Evolutionary conservation across 202 grass and related monocot species (phyloP).

Genomic region (Zoysia matrella): DNA sequence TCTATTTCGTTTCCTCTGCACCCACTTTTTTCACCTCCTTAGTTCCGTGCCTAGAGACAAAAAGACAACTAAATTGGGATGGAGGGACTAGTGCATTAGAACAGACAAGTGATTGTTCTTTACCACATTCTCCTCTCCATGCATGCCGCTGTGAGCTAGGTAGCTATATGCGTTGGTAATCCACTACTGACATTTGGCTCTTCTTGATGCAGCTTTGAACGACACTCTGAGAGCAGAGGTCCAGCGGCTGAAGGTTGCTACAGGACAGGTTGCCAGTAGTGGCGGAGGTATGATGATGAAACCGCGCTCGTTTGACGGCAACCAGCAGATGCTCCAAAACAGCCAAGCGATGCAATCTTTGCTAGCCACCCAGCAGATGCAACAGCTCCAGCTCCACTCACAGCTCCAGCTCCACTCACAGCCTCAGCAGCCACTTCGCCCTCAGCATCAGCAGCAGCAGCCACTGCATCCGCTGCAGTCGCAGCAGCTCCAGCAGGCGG

Average conservation of each 20-base stretch:
- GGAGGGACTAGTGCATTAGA: no score
- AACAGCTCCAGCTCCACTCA: no score
- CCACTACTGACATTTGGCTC: constrained; percentile 7
- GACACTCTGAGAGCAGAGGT: constrained; percentile 65
- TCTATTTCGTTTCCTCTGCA: no score
- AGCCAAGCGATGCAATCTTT: no score
- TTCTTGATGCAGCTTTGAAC: constrained; percentile 51
- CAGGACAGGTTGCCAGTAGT: constrained; percentile 57
- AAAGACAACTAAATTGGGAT: no score
- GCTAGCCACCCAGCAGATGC: no score
- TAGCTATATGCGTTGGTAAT: neutral
- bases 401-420: constrained; percentile 70
- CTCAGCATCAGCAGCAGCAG: constrained; percentile 52
- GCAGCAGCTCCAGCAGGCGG: constrained; percentile 45
- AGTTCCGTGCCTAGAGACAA: no score
- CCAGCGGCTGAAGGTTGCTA: constrained; percentile 56
- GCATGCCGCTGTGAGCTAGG: neutral
- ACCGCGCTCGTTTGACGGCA: no score
- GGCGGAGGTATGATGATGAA: constrained; percentile 57
- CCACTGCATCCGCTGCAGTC: constrained; percentile 38
- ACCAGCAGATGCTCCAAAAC: no score
- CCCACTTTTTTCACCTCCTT: no score
- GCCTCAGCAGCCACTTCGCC: constrained; percentile 51
- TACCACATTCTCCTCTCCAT: neutral
- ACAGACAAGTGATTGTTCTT: neutral